Percentiles rank a stretch among this genome's conserved stretches.
These are phyloP conservation scores for Fusarium sp. DNA, from an alignment of 2,329 filamentous ascomycete species.

Conservation along the genomic window DNA sequence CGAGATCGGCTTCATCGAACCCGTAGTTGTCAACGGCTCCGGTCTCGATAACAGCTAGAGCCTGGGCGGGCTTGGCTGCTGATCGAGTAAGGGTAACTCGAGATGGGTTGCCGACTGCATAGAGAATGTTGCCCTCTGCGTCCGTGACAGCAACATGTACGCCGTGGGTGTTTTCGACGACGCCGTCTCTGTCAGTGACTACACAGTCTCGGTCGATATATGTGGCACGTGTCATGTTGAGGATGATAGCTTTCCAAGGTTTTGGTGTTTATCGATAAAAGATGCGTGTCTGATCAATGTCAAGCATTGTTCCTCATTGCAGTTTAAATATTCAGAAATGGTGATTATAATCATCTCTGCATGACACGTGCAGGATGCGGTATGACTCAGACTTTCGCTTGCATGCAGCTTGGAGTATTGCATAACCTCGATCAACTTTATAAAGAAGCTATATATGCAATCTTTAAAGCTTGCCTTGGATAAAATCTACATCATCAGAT, in stretches of 20 bases:
- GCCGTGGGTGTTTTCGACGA: constrained; percentile 57
- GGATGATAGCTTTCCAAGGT: neutral
- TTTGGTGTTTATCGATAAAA: too few relatives aligned
- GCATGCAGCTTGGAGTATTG: too few relatives aligned
- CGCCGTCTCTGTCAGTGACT: constrained; percentile 52
- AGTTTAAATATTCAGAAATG: too few relatives aligned
- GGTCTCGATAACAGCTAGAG: constrained; percentile 57
- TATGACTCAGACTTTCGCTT: too few relatives aligned
- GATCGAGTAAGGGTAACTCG: constrained; percentile 58
- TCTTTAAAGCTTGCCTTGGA: too few relatives aligned
- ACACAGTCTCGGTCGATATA: constrained; percentile 46
- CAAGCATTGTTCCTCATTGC: too few relatives aligned
- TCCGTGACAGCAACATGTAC: constrained; percentile 58
- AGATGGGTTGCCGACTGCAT: constrained; percentile 53
- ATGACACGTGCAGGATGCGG: too few relatives aligned
- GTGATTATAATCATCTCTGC: too few relatives aligned
- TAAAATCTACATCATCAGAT: too few relatives aligned
- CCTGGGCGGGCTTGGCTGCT: constrained; percentile 58
- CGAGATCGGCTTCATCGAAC: constrained; percentile 56
- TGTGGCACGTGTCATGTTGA: constrained; percentile 27
- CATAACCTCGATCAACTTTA: too few relatives aligned
- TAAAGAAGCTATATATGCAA: too few relatives aligned
- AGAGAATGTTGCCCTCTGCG: constrained; percentile 52
- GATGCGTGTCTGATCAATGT: too few relatives aligned
- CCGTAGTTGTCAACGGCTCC: constrained; percentile 51